These are phyloP conservation scores for Massariosphaeria phaeospora DNA, from an alignment of 495 filamentous ascomycete species.

Conservation along the genomic window DNA sequence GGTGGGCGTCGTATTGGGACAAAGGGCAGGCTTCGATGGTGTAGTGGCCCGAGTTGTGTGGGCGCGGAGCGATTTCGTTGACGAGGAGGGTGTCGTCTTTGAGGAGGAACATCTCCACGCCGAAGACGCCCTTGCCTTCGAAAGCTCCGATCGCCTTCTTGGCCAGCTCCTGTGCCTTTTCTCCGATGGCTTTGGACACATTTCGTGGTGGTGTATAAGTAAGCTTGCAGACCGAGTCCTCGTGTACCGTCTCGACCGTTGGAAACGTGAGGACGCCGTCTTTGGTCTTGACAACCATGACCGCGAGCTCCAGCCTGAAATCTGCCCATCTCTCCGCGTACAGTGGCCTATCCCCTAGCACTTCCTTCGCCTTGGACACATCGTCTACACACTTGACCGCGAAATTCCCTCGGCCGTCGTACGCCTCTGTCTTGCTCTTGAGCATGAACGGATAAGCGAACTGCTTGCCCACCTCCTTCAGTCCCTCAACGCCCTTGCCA, in stretches of 20 bases:
- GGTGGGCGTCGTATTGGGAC: conserved; percentile 88
- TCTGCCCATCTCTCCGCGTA: conserved; percentile 91
- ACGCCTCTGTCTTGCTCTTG: conserved; percentile 87
- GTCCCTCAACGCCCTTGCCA: conserved; percentile 29
- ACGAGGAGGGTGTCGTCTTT: conserved; percentile 65
- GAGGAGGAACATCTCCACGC: conserved; percentile 95
- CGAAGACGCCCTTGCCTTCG: conserved; percentile 87
- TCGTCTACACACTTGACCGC: conserved; percentile 63
- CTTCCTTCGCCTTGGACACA: conserved; percentile 61
- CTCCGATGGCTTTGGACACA: conserved; percentile 55
- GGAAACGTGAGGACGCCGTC: conserved; percentile 76
- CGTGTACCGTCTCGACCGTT: conserved; percentile 88
- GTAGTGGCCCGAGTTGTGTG: conserved; percentile 96
- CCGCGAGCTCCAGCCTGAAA: conserved; percentile 81
- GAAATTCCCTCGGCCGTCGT: conserved; percentile 91
- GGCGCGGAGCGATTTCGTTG: conserved; percentile 92
- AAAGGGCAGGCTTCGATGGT: conserved; percentile 89
- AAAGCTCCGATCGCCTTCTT: conserved; percentile 72
- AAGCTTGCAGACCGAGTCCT: conserved; percentile 92
- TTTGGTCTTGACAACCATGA: conserved; percentile 91
- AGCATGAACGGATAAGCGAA: conserved; percentile 91
- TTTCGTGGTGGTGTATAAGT: conserved; percentile 79
- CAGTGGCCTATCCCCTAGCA: conserved; percentile 63
- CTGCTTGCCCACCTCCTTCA: conserved; percentile 49
- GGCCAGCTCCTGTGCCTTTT: conserved; percentile 70